Percentiles rank a stretch among this genome's conserved stretches.
These are phyloP conservation scores for Wolfiporia cocos DNA, from an alignment of 1,284 basidiomycete genomes.

Conservation along the genomic window DNA sequence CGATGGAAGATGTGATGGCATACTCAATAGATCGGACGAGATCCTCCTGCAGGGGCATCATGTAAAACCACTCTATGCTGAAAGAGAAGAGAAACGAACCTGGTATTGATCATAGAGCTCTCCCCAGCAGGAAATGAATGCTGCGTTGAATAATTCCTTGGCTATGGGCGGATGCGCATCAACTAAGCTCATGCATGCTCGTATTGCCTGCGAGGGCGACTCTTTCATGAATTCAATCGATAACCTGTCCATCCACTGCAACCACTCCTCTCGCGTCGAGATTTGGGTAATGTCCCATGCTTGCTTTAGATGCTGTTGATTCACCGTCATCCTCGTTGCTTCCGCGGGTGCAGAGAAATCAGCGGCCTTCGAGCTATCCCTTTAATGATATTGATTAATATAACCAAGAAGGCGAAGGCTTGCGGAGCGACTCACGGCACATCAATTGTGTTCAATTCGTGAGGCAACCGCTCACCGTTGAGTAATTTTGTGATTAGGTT, in stretches of 20 bases:
- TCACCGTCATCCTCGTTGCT: constrained; percentile 87
- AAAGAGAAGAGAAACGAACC: too few species aligned
- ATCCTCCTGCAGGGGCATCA: constrained; percentile 71
- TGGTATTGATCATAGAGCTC: constrained; percentile 96
- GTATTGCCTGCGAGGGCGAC: constrained; percentile 94
- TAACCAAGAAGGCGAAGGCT: background rate
- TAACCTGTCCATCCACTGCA: constrained; percentile 92
- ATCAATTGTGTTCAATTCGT: constrained; percentile 59
- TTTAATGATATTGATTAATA: constrained; percentile 6
- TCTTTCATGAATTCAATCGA: constrained; percentile 98
- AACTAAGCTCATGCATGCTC: constrained; percentile 92
- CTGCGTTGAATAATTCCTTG: constrained; percentile 95
- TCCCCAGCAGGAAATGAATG: constrained; percentile 97
- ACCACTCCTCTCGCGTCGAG: constrained; percentile 86
- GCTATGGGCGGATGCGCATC: constrained; percentile 91
- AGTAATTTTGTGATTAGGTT: constrained; percentile 84
- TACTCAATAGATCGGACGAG: constrained; percentile 87
- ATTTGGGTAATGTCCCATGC: constrained; percentile 93
- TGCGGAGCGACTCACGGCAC: constrained; percentile 38
- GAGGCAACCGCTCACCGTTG: constrained; percentile 88
- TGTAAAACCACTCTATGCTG: too few species aligned
- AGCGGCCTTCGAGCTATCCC: constrained; percentile 54
- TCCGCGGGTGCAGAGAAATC: constrained; percentile 78
- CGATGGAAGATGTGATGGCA: constrained; percentile 77
- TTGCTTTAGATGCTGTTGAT: constrained; percentile 96